These are phyloP conservation scores for Dimargaris verticillata DNA, from an alignment of 192 early-diverging fungal genomes.

Conservation along the genomic window DNA sequence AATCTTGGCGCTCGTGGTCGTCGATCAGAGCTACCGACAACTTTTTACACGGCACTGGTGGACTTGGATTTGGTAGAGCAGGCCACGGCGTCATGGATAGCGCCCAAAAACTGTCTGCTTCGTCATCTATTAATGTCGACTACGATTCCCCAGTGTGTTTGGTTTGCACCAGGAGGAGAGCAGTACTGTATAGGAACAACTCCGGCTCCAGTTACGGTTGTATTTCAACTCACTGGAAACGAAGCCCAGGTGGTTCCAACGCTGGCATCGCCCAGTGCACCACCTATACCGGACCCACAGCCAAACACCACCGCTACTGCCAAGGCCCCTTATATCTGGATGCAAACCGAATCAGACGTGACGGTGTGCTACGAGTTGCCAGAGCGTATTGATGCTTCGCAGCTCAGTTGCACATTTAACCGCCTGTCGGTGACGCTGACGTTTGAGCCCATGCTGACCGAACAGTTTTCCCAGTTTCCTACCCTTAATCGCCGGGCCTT, in stretches of 20 bases:
- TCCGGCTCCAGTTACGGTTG: background rate
- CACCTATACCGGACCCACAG: background rate
- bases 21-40: background rate
- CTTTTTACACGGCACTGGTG: slow-evolving; percentile 1
- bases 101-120: background rate
- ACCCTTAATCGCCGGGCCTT: slow-evolving; percentile 13
- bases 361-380: slow-evolving; percentile 45
- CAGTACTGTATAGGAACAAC: background rate
- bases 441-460: slow-evolving; percentile 11
- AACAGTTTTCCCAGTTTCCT: slow-evolving; percentile 1
- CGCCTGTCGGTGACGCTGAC: slow-evolving; percentile 27
- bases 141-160: background rate
- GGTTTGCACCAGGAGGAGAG: background rate
- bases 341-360: slow-evolving; percentile 43
- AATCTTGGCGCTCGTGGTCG: background rate
- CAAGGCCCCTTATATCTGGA: slow-evolving; percentile 44
- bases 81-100: background rate
- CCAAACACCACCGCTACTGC: background rate
- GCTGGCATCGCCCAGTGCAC: background rate
- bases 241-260: background rate
- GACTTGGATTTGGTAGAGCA: background rate
- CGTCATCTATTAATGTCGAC: background rate
- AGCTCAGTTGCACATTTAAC: slow-evolving; percentile 40
- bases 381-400: slow-evolving; percentile 25
- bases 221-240: background rate